These are phyloP conservation scores for Zygnema circumcarinatum DNA, from an alignment of 139 green algal genomes.

Conservation along the genomic window DNA sequence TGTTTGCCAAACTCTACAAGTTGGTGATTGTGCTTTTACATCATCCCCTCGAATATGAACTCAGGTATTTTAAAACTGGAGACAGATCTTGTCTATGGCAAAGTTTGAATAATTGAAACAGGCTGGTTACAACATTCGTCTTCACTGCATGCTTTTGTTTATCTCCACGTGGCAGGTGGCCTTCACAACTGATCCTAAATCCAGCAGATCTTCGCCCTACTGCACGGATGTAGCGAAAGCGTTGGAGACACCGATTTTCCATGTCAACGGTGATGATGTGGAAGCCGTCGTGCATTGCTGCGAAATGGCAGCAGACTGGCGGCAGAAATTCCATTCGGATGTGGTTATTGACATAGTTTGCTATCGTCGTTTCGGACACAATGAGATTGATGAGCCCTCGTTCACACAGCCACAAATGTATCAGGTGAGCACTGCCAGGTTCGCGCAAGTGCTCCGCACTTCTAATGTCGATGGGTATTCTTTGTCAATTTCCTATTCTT, in stretches of 20 bases:
- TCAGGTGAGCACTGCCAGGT: conserved; percentile 64
- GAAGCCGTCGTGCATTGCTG: conserved; percentile 89
- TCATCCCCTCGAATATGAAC: too few species aligned
- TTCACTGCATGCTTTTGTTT: neutral
- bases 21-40: too few species aligned
- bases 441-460: neutral
- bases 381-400: conserved; percentile 98
- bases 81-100: too few species aligned
- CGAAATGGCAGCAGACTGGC: conserved; percentile 94
- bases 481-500: conserved; percentile 5
- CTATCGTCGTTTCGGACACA: conserved; percentile 90
- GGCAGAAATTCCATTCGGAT: conserved; percentile 86
- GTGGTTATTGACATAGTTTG: conserved; percentile 96
- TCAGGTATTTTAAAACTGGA: too few species aligned
- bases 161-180: conserved; percentile 70
- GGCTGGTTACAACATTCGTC: too few species aligned
- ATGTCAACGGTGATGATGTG: conserved; percentile 97
- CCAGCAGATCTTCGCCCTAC: conserved; percentile 71
- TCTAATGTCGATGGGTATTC: neutral
- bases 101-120: too few species aligned
- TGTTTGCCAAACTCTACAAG: too few species aligned
- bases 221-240: conserved; percentile 97
- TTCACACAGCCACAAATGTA: conserved; percentile 99
- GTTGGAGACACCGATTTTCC: conserved; percentile 92
- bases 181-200: conserved; percentile 97